These are phyloP conservation scores for Noccaea bulbosa DNA, from an alignment of 345 rosid genomes.

Conservation along the genomic window DNA sequence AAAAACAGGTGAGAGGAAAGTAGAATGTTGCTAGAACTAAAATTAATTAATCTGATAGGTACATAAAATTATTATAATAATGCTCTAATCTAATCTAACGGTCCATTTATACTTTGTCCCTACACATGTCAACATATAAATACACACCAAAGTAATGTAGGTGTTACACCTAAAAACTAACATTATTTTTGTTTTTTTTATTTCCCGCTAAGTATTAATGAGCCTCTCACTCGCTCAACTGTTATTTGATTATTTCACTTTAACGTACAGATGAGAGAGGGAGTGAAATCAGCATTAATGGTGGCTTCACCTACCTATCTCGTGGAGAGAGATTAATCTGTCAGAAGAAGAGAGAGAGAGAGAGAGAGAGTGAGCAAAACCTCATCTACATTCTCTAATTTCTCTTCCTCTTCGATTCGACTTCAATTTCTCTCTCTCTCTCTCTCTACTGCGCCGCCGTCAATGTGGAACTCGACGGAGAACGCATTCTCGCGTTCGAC, in stretches of 20 bases:
- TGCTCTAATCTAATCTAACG: constrained; percentile 28
- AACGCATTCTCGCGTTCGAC: constrained; percentile 69
- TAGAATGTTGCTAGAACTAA: constrained; percentile 30
- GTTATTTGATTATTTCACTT: constrained; percentile 35
- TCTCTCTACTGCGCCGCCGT: neutral
- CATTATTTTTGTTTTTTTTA: constrained; percentile 7
- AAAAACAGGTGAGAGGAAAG: constrained; percentile 15
- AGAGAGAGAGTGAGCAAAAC: neutral
- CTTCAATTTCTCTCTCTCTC: neutral
- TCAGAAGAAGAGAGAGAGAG: constrained; percentile 2
- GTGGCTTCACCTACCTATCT: constrained; percentile 40
- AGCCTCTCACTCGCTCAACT: constrained; percentile 44
- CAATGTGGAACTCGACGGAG: constrained; percentile 88
- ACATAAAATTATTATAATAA: neutral
- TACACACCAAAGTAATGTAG: neutral
- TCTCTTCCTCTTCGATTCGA: neutral
- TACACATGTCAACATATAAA: constrained; percentile 17
- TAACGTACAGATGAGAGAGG: constrained; percentile 33
- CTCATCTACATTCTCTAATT: neutral
- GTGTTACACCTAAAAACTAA: neutral
- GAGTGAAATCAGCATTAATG: constrained; percentile 32
- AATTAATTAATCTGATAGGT: neutral
- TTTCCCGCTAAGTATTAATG: constrained; percentile 44
- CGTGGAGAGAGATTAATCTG: constrained; percentile 37
- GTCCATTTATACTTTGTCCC: constrained; percentile 34